These are phyloP conservation scores for Fusarium mundagurra DNA, from an alignment of 2,329 filamentous ascomycete genomes.

Conservation along the genomic window DNA sequence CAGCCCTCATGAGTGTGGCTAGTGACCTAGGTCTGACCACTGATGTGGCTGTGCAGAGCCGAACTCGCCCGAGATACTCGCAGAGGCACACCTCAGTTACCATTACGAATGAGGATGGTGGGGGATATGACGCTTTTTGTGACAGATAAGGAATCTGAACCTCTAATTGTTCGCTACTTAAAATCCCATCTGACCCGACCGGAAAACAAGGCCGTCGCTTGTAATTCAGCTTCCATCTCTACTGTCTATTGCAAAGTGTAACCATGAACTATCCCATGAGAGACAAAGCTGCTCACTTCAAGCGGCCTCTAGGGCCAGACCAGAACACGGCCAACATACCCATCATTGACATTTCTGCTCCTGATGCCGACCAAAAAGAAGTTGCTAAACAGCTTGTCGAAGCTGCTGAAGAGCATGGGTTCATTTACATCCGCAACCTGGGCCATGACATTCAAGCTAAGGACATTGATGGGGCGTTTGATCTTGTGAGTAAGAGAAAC, in stretches of 20 bases:
- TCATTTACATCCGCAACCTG: constrained; percentile 86
- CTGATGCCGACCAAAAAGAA: constrained; percentile 58
- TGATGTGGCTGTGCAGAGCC: constrained; percentile 17
- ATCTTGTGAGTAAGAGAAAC: constrained; percentile 64
- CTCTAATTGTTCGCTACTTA: background rate
- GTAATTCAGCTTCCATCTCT: background rate
- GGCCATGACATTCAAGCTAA: constrained; percentile 73
- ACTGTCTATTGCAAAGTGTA: background rate
- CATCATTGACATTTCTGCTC: constrained; percentile 76
- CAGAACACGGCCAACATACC: constrained; percentile 67
- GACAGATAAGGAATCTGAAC: background rate
- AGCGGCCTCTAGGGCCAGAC: constrained; percentile 24
- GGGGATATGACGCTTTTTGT: constrained; percentile 25
- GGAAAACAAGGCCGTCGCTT: background rate
- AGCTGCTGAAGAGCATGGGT: constrained; percentile 85
- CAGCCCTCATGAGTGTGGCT: constrained; percentile 31
- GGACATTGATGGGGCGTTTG: constrained; percentile 77
- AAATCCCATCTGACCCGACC: background rate
- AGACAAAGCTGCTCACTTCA: constrained; percentile 2
- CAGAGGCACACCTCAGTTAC: background rate
- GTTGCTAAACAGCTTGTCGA: constrained; percentile 77
- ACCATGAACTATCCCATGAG: constrained; percentile 6
- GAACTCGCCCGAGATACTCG: background rate
- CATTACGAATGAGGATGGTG: constrained; percentile 6
- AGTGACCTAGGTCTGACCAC: background rate